These are phyloP conservation scores for Teratosphaeria destructans DNA, from an alignment of 2,329 filamentous ascomycete species.

Conservation along the genomic window DNA sequence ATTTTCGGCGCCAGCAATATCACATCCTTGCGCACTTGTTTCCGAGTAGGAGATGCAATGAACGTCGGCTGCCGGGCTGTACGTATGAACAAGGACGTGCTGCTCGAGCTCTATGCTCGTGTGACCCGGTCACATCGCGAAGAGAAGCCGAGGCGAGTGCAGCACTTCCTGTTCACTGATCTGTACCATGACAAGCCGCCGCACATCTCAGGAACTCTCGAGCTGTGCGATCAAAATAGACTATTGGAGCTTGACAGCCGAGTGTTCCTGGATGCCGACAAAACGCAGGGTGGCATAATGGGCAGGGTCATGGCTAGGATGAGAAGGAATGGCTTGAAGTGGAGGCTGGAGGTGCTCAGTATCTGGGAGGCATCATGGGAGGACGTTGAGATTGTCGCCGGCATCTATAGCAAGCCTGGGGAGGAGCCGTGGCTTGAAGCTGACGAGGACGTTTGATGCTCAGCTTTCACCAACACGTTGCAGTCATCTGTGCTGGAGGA, in stretches of 20 bases:
- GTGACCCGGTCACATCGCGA: constrained; percentile 50
- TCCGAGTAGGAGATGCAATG: constrained; percentile 52
- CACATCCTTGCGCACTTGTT: constrained; percentile 47
- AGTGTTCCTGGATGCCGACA: constrained; percentile 28
- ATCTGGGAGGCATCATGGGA: constrained; percentile 45
- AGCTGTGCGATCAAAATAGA: constrained; percentile 35
- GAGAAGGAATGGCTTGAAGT: constrained; percentile 33
- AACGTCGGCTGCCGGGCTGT: constrained; percentile 37
- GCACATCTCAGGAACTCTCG: constrained; percentile 38
- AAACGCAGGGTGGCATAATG: constrained; percentile 22
- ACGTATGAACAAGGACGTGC: constrained; percentile 38
- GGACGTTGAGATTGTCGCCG: constrained; percentile 42
- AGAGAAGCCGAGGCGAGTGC: constrained; percentile 30
- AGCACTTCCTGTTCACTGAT: constrained; percentile 56
- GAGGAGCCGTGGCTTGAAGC: not conserved
- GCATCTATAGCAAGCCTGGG: constrained; percentile 25
- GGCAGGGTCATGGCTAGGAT: constrained; percentile 41
- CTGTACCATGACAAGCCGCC: constrained; percentile 50
- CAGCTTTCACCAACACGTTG: not conserved
- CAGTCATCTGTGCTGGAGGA: not conserved
- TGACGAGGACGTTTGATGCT: not conserved
- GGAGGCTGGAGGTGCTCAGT: constrained; percentile 38
- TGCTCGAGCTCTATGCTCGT: constrained; percentile 55
- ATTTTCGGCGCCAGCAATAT: constrained; percentile 43
- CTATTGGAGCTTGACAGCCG: constrained; percentile 37